Evolutionary conservation across 1,284 basidiomycete species (phyloP).

Genomic region (Gomphus bonarii): DNA sequence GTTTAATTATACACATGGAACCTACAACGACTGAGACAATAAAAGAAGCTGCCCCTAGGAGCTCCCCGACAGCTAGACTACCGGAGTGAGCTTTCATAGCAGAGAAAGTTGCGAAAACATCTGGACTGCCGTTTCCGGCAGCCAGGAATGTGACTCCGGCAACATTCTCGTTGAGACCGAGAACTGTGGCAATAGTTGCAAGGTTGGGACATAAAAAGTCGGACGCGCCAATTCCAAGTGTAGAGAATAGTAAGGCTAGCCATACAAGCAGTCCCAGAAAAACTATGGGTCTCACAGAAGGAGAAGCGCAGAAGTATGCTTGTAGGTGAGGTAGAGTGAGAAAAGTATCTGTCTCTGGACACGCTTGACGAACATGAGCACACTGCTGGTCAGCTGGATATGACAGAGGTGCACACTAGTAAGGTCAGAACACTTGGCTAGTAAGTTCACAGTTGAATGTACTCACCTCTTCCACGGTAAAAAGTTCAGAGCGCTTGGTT

Average conservation of each 20-base stretch:
- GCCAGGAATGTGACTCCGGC: constrained; percentile 91
- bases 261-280: constrained; percentile 61
- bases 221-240: constrained; percentile 84
- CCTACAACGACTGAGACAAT: constrained; percentile 94
- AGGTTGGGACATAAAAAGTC: constrained; percentile 96
- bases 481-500: constrained; percentile 5
- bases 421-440: neutral
- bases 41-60: constrained; percentile 92
- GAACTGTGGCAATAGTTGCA: constrained; percentile 70
- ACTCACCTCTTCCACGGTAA: constrained; percentile 1
- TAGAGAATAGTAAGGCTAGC: constrained; percentile 79
- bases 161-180: constrained; percentile 82
- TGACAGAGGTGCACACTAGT: constrained; percentile 43
- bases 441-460: neutral
- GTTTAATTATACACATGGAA: constrained; percentile 91
- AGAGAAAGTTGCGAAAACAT: constrained; percentile 90
- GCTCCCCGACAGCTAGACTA: constrained; percentile 86
- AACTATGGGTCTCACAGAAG: constrained; percentile 39
- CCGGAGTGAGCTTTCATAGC: constrained; percentile 84
- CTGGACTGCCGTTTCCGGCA: constrained; percentile 89
- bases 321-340: constrained; percentile 61
- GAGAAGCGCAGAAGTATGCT: constrained; percentile 56
- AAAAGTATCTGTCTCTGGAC: constrained; percentile 48
- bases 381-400: constrained; percentile 52
- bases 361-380: constrained; percentile 42